Evolutionary conservation across 2,329 filamentous ascomycete species (phyloP), one percentile per base, ranked within the genome.

Genomic region (Monilinia fructicola): DNA sequence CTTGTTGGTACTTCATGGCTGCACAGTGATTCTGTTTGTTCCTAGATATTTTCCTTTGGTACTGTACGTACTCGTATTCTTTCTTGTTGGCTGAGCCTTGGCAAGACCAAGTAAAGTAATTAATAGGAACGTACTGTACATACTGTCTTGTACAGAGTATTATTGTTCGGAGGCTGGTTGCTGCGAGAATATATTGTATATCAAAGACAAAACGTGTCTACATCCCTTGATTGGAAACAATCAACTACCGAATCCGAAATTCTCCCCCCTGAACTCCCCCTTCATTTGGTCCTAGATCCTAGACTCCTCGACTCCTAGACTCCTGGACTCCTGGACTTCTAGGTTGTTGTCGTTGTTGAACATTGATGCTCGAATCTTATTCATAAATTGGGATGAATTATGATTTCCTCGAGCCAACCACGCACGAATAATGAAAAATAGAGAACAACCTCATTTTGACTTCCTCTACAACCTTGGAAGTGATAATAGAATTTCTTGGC

Each of bases 401-500:
- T 42, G 21, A 31, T 31, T 44, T 38, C 40, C 23, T 44, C 21
- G 12, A 5, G 31, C 31, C 54, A 28, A 56, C 28, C 18, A 40
- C 38, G 12, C 18, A 40, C 38, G 12, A 28, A 21, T 2, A 21
- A 46, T 21, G 23, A 58, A 58, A 40, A 14, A 40, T 3, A 40
- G 38, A 28, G 38, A 46, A 46, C 7, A 46, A 46, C 7, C 31
- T 54, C 52, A 35, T 31, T 54, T 54, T 54, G 52, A 35, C 50
- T 53, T 53, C 26, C 50, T 54, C n/a, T 54, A 35, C 40, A 2
- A 59, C 28, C 55, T 31, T 59, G 40, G 40, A 59, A 48, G 56
- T 59, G 28, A 7, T 21, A 35, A 48, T 60, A 60, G 56, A 48
- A 60, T 35, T 35, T 60, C 60, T 63, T 63, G 50, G 48, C 52